These are phyloP conservation scores for Colletotrichum coccodes DNA, from an alignment of 2,329 filamentous ascomycete species.

Conservation along the genomic window DNA sequence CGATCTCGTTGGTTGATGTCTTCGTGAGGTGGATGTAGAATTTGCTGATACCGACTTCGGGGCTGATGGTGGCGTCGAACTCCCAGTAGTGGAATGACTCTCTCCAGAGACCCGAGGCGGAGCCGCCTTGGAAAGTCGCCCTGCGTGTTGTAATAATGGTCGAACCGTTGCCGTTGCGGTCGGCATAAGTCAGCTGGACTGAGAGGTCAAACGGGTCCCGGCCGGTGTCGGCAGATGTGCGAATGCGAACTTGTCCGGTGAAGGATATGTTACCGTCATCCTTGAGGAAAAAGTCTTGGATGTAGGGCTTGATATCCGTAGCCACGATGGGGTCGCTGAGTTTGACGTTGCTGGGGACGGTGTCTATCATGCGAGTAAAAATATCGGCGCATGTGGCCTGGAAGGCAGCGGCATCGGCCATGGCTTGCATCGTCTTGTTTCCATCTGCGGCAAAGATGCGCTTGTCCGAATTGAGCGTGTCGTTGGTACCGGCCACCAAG, in stretches of 20 bases:
- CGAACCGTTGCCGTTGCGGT: conserved; percentile 32
- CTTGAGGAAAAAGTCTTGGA: conserved; percentile 39
- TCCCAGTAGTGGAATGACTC: conserved; percentile 36
- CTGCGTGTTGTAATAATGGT: conserved; percentile 12
- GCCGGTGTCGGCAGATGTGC: conserved; percentile 27
- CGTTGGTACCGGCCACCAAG: conserved; percentile 50
- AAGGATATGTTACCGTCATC: conserved; percentile 38
- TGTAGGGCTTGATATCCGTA: conserved; percentile 45
- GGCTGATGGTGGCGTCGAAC: conserved; percentile 34
- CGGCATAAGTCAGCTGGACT: conserved; percentile 37
- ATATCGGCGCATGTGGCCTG: conserved; percentile 42
- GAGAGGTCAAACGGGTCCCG: conserved; percentile 37
- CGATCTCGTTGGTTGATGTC: conserved; percentile 33
- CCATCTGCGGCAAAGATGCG: conserved; percentile 55
- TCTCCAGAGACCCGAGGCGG: conserved; percentile 29
- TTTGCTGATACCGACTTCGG: conserved; percentile 37
- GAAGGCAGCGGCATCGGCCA: conserved; percentile 46
- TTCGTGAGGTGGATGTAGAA: conserved; percentile 35
- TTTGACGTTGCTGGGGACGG: conserved; percentile 41
- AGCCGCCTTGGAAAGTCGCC: conserved; percentile 34
- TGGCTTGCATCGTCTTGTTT: conserved; percentile 52
- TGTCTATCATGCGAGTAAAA: conserved; percentile 48
- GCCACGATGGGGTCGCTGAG: conserved; percentile 42
- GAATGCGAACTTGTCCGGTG: conserved; percentile 38
- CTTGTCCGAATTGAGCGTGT: conserved; percentile 51